phyloP scores from a whole-genome alignment of 495 filamentous ascomycete species.

The Aspergillus bertholletiae region DNA sequence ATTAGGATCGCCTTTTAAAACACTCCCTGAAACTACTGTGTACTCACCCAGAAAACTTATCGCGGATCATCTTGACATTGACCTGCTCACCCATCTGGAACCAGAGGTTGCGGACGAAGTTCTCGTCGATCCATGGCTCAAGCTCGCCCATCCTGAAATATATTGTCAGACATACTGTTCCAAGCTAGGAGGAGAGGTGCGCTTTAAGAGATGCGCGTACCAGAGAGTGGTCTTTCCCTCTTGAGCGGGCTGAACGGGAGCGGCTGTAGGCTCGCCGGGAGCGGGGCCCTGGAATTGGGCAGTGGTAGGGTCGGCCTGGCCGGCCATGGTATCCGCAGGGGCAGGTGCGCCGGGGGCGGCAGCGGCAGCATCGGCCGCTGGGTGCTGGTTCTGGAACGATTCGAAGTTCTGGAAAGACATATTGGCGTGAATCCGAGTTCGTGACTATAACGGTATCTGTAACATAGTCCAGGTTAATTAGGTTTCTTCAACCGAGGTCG shows the following conservation, averaged over 20 bases:
- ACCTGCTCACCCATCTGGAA: conserved; percentile 86
- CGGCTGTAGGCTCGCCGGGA: conserved; percentile 49
- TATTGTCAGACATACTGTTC: not conserved
- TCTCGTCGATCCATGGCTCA: conserved; percentile 99
- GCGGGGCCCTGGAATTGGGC: conserved; percentile 52
- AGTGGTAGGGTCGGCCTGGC: conserved; percentile 52
- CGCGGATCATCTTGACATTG: conserved; percentile 99
- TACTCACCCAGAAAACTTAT: conserved; percentile 97
- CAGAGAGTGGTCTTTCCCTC: conserved; percentile 81
- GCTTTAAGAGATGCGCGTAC: conserved; percentile 40
- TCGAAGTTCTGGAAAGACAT: conserved; percentile 63
- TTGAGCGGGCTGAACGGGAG: conserved; percentile 51
- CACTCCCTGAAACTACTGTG: not conserved
- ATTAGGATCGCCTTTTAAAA: conserved; percentile 41
- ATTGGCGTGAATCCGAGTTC: conserved; percentile 26
- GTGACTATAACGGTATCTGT: conserved; percentile 19
- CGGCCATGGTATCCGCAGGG: conserved; percentile 49
- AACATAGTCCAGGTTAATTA: not conserved
- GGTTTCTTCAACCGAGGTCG: not conserved
- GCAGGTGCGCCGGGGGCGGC: conserved; percentile 51
- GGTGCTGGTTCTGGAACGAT: conserved; percentile 52
- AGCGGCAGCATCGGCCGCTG: conserved; percentile 48
- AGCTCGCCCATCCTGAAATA: conserved; percentile 93
- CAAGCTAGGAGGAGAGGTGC: too few species aligned
- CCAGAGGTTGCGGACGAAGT: conserved; percentile 93